A percentile compares a stretch with the other conserved stretches of the same genome.
Conservation (phyloP, 208 protist species). For the Endotrypanum monterogeii region DNA sequence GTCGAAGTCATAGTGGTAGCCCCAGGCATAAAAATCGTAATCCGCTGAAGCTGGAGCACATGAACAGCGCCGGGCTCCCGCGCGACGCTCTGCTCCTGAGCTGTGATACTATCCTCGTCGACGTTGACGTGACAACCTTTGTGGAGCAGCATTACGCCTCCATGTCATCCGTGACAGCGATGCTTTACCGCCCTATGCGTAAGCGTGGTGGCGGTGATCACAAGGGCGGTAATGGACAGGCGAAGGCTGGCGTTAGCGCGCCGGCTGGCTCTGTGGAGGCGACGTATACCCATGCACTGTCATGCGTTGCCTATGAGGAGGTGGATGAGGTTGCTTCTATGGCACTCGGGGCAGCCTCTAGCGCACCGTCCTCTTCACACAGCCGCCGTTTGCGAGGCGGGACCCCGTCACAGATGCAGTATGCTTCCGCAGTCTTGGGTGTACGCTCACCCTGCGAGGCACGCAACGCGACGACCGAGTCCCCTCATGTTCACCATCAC, state of each 20-base stretch:
- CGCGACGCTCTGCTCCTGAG: conserved; percentile 79
- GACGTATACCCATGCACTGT: conserved; percentile 52
- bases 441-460: conserved; percentile 4
- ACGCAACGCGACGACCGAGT: background rate
- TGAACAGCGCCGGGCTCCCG: conserved; percentile 39
- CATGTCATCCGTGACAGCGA: conserved; percentile 59
- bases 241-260: conserved; percentile 14
- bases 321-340: conserved; percentile 15
- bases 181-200: conserved; percentile 68
- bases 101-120: conserved; percentile 81
- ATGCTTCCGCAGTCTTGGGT: background rate
- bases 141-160: conserved; percentile 78
- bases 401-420: background rate
- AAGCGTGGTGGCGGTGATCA: conserved; percentile 16
- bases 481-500: conserved; percentile 34
- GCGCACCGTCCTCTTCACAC: background rate
- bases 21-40: conserved; percentile 21
- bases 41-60: conserved; percentile 41
- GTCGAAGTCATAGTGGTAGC: background rate
- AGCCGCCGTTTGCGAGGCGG: background rate
- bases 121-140: conserved; percentile 70
- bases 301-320: conserved; percentile 73
- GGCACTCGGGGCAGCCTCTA: conserved; percentile 10
- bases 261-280: conserved; percentile 14
- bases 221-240: conserved; percentile 4